Conservation (phyloP, 169 alveolate genomes). For the Perkinsus marinus region DNA sequence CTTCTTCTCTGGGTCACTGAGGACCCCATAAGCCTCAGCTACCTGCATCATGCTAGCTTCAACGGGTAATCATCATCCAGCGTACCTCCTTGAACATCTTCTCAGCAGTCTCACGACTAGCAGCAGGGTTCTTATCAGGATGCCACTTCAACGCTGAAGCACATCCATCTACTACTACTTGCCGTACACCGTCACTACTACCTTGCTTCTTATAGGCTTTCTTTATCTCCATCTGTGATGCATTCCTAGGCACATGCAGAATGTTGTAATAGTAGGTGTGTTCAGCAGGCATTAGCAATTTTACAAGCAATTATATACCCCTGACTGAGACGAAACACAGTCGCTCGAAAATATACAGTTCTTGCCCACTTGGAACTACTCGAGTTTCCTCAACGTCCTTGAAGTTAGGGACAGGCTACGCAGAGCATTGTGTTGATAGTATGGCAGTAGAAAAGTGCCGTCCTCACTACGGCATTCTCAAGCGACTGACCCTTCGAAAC, state of each 20-base stretch:
- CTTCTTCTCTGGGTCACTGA: slow-evolving; percentile 35
- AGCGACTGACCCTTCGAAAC: no score
- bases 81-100: neutral
- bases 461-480: no score
- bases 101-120: neutral
- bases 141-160: neutral
- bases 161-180: neutral
- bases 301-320: neutral
- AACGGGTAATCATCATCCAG: neutral
- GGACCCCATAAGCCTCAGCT: slow-evolving; percentile 38
- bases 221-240: slow-evolving; percentile 48
- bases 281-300: neutral
- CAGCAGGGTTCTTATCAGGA: neutral
- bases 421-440: no score
- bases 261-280: slow-evolving; percentile 33
- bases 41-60: slow-evolving; percentile 10
- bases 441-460: no score
- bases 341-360: neutral
- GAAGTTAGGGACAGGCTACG: no score
- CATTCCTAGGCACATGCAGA: slow-evolving; percentile 43
- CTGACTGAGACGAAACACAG: neutral
- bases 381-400: neutral
- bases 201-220: slow-evolving; percentile 35
- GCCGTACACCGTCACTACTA: neutral
- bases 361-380: neutral